phyloP scores from a whole-genome alignment of 306 rosid species.

The Mimosa pudica region DNA sequence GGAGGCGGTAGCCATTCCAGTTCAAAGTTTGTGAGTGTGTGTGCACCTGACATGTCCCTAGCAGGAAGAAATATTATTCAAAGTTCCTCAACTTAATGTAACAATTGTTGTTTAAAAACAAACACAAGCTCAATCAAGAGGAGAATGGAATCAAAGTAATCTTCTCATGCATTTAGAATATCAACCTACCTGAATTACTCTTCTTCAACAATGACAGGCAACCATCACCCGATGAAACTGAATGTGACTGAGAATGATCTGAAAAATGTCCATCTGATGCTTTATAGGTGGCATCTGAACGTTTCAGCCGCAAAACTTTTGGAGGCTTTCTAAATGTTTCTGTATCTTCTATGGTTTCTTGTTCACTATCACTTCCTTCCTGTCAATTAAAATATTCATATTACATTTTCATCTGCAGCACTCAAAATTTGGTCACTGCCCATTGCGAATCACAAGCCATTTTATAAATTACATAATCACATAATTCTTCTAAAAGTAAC shows the following conservation, averaged over 20 bases:
- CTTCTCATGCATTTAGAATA: conserved; percentile 16
- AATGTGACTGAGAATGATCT: conserved; percentile 61
- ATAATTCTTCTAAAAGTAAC: not conserved
- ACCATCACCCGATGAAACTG: conserved; percentile 69
- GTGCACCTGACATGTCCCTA: not conserved
- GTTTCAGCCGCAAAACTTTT: conserved; percentile 63
- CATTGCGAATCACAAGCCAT: conserved; percentile 12
- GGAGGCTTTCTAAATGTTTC: conserved; percentile 59
- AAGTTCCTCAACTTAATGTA: conserved; percentile 22
- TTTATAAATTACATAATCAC: not conserved
- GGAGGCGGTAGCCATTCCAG: not conserved
- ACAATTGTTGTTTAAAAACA: conserved; percentile 32
- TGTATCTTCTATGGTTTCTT: conserved; percentile 64
- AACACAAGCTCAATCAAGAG: conserved; percentile 21
- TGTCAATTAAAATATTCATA: conserved; percentile 46
- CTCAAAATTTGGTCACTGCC: conserved; percentile 12
- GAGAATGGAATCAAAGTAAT: conserved; percentile 29
- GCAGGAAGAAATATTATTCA: conserved; percentile 12
- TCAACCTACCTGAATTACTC: conserved; percentile 74
- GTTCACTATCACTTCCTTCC: conserved; percentile 93
- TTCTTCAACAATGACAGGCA: conserved; percentile 83
- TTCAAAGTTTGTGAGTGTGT: not conserved
- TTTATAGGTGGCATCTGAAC: conserved; percentile 48
- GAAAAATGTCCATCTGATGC: conserved; percentile 58
- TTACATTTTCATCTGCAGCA: conserved; percentile 37